Evolutionary conservation across 2,329 filamentous ascomycete species (phyloP), one percentile per base, ranked within the genome.

Genomic region (Chaetomium globosum): DNA sequence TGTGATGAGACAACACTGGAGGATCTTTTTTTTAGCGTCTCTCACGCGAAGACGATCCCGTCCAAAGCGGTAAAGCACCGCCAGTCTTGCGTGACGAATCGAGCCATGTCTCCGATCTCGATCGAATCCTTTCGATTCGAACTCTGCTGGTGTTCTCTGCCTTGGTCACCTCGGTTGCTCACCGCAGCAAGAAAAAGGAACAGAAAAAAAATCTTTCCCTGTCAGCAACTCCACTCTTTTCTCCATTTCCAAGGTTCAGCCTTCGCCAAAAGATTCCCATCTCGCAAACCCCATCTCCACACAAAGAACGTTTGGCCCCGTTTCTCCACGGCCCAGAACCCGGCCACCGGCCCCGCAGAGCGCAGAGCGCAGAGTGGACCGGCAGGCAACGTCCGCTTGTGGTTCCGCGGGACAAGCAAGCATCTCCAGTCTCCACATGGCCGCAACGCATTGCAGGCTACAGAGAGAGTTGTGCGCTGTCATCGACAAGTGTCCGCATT

Each of bases 191-290:
- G 23, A 52, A 26, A 51, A 16, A 13, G 30, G 12, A 33, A 49
- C 2, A 19, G 21, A 23, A 33, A 49, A 59, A 53, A 61, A 61
- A 43, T 10, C 43, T 26, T 51, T 26, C n/a, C 21, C 16, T 43
- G 39, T 43, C 49, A 61, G 19, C 36, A 46, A 19, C 33, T 31
- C 59, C 49, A 54, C 49, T 2, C 10, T n/a, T 19, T 13, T 43
- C 43, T 43, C 56, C 33, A n/a, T 31, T 43, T 54, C 49, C 31
- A 54, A 61, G 9, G 26, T 39, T 23, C 59, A 49, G 21, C 51
- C 30, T 31, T 52, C 58, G 58, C 58, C 36, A 55, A 48, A 43
- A 55, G 49, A 48, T 61, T 55, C 51, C 51, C 59, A 46, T 55
- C 51, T 23, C 3, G 10, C 23, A 55, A 61, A 55, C 59, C 21